phyloP scores from a whole-genome alignment of 495 filamentous ascomycete species.

The Penicillium nucicola region DNA sequence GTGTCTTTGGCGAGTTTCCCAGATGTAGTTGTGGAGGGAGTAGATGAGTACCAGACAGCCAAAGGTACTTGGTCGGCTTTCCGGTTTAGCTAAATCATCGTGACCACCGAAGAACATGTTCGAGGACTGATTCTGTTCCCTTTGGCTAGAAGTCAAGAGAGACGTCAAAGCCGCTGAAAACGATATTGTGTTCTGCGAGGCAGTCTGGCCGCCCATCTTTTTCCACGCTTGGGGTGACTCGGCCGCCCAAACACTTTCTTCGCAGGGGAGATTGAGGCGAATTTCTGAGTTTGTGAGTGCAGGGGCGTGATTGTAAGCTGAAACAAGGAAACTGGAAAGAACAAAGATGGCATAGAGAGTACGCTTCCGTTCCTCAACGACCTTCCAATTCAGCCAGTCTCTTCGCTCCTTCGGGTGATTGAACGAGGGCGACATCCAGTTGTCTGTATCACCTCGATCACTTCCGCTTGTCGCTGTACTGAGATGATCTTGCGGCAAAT shows the following conservation, averaged over 20 bases:
- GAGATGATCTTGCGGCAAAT: conserved; percentile 40
- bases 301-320: conserved; percentile 88
- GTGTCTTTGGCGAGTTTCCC: conserved; percentile 92
- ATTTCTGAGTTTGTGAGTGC: conserved; percentile 94
- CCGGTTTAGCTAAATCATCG: conserved; percentile 52
- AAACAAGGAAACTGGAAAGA: conserved; percentile 85
- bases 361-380: conserved; percentile 85
- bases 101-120: conserved; percentile 40
- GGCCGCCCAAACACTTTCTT: conserved; percentile 88
- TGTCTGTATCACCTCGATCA: conserved; percentile 17
- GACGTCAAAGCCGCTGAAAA: conserved; percentile 77
- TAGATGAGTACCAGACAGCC: conserved; percentile 93
- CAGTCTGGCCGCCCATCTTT: conserved; percentile 65
- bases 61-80: conserved; percentile 86
- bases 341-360: conserved; percentile 91
- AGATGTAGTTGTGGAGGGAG: conserved; percentile 96
- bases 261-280: conserved; percentile 83
- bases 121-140: conserved; percentile 52
- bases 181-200: conserved; percentile 60
- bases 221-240: conserved; percentile 77
- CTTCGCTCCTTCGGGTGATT: conserved; percentile 65
- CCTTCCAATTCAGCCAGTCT: conserved; percentile 89
- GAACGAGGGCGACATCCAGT: conserved; percentile 30
- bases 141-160: conserved; percentile 76
- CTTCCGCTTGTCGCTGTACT: conserved; percentile 11